Evolutionary conservation across 345 rosid species (phyloP).

Genomic region (Theobroma cacao): DNA sequence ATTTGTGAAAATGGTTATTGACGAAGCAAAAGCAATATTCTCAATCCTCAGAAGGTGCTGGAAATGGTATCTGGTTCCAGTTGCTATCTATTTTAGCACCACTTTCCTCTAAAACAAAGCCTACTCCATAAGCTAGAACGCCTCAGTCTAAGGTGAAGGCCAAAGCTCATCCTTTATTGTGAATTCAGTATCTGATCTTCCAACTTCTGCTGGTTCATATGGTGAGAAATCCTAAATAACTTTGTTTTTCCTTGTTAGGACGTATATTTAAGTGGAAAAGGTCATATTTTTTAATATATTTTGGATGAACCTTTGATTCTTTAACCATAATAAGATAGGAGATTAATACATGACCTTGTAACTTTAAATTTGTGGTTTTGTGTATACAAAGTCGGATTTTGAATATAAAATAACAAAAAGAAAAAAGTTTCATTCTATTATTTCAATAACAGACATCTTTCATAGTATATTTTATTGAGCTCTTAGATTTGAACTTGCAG

Average conservation of each 20-base stretch:
- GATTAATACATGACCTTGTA: not conserved
- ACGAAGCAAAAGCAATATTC: slow-evolving; percentile 7
- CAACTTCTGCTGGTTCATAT: slow-evolving; percentile 5
- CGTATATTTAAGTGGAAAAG: no score
- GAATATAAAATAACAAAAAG: no score
- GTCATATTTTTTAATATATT: no score
- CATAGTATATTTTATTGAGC: not conserved
- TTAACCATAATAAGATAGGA: no score
- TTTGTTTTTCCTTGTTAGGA: no score
- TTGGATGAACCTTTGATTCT: no score
- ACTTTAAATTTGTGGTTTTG: not conserved
- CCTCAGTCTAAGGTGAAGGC: not conserved
- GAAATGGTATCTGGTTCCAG: slow-evolving; percentile 22
- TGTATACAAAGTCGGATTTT: no score
- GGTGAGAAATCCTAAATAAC: not conserved
- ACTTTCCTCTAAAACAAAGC: not conserved
- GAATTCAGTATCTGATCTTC: not conserved
- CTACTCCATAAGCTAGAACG: not conserved
- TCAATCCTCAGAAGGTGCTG: not conserved
- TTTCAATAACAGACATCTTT: no score
- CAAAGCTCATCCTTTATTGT: not conserved
- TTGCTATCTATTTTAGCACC: slow-evolving; percentile 9
- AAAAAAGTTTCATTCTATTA: not conserved
- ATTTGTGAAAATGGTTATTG: not conserved
- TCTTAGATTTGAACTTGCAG: not conserved